phyloP scores from a whole-genome alignment of 2,329 filamentous ascomycete genomes.

The Aspergillus fijiensis region DNA sequence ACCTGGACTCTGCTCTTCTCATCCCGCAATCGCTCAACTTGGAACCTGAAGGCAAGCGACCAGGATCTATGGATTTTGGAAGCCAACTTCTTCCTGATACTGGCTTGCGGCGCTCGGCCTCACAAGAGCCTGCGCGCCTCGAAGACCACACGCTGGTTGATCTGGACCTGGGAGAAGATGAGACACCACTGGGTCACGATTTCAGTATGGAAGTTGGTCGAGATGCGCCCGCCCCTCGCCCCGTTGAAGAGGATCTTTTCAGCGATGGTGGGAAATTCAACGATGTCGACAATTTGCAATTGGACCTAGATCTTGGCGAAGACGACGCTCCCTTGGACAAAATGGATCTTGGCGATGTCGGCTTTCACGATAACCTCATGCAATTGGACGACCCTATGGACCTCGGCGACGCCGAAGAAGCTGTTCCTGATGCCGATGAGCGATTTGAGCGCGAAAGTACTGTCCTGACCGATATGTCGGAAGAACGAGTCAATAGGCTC shows the following conservation, averaged over 20 bases:
- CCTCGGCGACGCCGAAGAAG: constrained; percentile 53
- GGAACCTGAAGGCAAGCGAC: constrained; percentile 37
- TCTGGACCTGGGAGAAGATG: constrained; percentile 65
- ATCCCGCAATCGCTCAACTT: constrained; percentile 67
- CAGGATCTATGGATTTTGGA: constrained; percentile 53
- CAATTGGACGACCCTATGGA: constrained; percentile 57
- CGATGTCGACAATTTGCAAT: constrained; percentile 50
- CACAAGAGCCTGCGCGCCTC: constrained; percentile 53
- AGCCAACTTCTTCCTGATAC: constrained; percentile 79
- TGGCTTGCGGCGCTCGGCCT: constrained; percentile 45
- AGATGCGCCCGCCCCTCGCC: constrained; percentile 70
- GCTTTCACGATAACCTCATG: constrained; percentile 53
- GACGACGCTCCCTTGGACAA: constrained; percentile 46
- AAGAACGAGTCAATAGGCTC: constrained; percentile 53
- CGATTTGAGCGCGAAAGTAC: constrained; percentile 61
- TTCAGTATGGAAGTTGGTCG: constrained; percentile 84
- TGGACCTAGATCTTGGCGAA: constrained; percentile 51
- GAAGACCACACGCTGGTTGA: constrained; percentile 73
- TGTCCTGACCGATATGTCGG: constrained; percentile 68
- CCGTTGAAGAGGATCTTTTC: constrained; percentile 55
- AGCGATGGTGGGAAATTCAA: constrained; percentile 65
- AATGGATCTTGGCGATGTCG: constrained; percentile 37
- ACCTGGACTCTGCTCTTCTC: constrained; percentile 77
- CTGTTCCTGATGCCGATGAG: constrained; percentile 48
- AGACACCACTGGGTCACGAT: constrained; percentile 65